Evolutionary conservation across 2,329 filamentous ascomycete genomes (phyloP).

Genomic region (Aspergillus japonicus): DNA sequence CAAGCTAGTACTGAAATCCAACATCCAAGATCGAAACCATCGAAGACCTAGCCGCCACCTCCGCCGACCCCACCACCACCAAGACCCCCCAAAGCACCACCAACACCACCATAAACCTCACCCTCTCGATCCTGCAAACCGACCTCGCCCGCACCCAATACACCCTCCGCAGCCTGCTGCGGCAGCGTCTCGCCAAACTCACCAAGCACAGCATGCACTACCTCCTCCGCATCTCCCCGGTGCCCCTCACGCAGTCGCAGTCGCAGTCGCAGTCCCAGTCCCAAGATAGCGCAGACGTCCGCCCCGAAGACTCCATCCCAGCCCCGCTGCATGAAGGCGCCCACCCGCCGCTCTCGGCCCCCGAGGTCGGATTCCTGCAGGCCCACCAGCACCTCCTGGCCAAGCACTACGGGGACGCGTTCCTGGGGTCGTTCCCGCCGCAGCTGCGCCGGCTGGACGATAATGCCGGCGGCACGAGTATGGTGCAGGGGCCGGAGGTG

Average conservation of each 20-base stretch:
- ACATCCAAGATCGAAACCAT: conserved; percentile 61
- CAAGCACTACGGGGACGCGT: conserved; percentile 80
- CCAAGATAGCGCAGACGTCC: neutral
- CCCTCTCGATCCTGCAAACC: conserved; percentile 91
- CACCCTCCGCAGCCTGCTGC: conserved; percentile 76
- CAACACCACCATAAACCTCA: conserved; percentile 85
- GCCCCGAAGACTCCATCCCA: conserved; percentile 33
- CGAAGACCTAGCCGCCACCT: conserved; percentile 56
- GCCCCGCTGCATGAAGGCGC: too few species aligned
- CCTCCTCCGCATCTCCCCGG: conserved; percentile 29
- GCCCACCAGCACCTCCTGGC: conserved; percentile 82
- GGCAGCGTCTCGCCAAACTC: conserved; percentile 79
- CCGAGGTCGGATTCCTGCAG: conserved; percentile 78
- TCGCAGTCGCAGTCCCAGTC: conserved; percentile 14
- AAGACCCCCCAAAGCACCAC: conserved; percentile 42
- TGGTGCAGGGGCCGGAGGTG: conserved; percentile 85
- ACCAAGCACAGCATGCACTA: conserved; percentile 53
- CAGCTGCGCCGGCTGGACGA: conserved; percentile 84
- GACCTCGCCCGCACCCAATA: conserved; percentile 95
- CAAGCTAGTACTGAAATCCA: neutral
- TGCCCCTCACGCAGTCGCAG: conserved; percentile 16
- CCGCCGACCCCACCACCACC: conserved; percentile 37
- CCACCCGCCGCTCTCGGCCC: conserved; percentile 65
- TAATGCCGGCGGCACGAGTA: conserved; percentile 81
- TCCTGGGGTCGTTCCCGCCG: conserved; percentile 77